phyloP scores from a whole-genome alignment of 2,329 filamentous ascomycete genomes.

The Aspergillus versicolor region DNA sequence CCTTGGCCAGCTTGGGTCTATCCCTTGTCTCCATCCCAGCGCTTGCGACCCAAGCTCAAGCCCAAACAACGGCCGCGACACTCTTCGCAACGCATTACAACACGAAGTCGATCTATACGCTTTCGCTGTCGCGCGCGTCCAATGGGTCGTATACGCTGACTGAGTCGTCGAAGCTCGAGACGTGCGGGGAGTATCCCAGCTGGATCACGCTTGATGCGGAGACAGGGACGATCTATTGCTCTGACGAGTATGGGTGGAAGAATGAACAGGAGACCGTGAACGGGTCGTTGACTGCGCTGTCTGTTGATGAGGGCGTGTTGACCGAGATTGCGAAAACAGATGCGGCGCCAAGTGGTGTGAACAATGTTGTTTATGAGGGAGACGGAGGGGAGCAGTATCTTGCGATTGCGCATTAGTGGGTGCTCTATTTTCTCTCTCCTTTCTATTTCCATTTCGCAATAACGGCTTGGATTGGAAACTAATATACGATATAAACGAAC shows the following conservation, averaged over 20 bases:
- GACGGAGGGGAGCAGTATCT: conserved; percentile 26
- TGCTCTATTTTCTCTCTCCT: not conserved
- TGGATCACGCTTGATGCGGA: conserved; percentile 35
- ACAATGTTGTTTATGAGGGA: conserved; percentile 33
- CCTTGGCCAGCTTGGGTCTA: not conserved
- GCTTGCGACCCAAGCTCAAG: not conserved
- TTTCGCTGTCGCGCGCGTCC: conserved; percentile 26
- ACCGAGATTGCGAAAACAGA: conserved; percentile 21
- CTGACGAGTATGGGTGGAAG: conserved; percentile 32
- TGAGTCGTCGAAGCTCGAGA: conserved; percentile 24
- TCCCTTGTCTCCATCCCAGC: not conserved
- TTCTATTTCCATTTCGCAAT: not conserved
- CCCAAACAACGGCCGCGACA: conserved; percentile 10
- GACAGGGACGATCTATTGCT: conserved; percentile 33
- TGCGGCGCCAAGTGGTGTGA: conserved; percentile 31
- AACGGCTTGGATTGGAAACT: too few relatives aligned
- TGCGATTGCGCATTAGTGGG: conserved; percentile 41
- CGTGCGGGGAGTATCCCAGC: conserved; percentile 37
- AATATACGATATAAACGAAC: not conserved
- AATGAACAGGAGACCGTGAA: conserved; percentile 25
- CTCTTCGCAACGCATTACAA: conserved; percentile 43
- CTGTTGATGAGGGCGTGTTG: conserved; percentile 22
- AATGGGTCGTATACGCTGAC: conserved; percentile 25
- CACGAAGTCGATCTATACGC: conserved; percentile 33
- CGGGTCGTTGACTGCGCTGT: conserved; percentile 31